Percentiles rank a stretch among this genome's conserved stretches.
phyloP scores from a whole-genome alignment of 345 rosid species.

The Cardiospermum halicacabum region DNA sequence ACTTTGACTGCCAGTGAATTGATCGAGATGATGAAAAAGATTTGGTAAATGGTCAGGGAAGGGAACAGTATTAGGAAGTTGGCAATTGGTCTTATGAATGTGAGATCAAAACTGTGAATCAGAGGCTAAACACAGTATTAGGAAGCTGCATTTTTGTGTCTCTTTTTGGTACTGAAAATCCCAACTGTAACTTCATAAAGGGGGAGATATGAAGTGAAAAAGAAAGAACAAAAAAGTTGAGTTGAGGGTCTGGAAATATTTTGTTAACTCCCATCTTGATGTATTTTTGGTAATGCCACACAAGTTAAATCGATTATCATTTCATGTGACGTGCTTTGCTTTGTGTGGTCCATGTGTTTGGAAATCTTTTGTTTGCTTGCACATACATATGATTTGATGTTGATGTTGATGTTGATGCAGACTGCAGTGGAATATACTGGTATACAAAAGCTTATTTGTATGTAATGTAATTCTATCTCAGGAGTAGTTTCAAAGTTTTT shows the following conservation, averaged over 20 bases:
- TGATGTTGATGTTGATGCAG: no score
- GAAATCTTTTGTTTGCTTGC: no score
- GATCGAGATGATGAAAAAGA: constrained; percentile 57
- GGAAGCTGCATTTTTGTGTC: constrained; percentile 63
- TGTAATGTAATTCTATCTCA: no score
- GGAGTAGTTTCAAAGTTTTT: no score
- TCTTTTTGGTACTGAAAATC: neutral
- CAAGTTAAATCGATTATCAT: neutral
- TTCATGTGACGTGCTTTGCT: neutral
- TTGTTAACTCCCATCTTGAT: constrained; percentile 10
- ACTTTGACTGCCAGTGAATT: constrained; percentile 73
- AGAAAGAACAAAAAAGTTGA: neutral
- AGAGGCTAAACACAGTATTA: constrained; percentile 40
- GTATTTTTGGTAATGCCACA: neutral
- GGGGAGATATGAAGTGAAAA: neutral
- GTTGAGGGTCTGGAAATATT: constrained; percentile 13
- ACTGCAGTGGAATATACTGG: no score
- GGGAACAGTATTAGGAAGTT: constrained; percentile 38
- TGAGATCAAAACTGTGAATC: constrained; percentile 40
- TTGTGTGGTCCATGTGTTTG: neutral
- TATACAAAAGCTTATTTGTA: no score
- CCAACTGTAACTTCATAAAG: neutral
- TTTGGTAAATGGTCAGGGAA: constrained; percentile 35
- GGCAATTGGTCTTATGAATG: constrained; percentile 32
- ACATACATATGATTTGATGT: no score